A percentile compares a stretch with the other conserved stretches of the same genome.
Conservation (phyloP, 306 rosid genomes). For the Arachis stenosperma region DNA sequence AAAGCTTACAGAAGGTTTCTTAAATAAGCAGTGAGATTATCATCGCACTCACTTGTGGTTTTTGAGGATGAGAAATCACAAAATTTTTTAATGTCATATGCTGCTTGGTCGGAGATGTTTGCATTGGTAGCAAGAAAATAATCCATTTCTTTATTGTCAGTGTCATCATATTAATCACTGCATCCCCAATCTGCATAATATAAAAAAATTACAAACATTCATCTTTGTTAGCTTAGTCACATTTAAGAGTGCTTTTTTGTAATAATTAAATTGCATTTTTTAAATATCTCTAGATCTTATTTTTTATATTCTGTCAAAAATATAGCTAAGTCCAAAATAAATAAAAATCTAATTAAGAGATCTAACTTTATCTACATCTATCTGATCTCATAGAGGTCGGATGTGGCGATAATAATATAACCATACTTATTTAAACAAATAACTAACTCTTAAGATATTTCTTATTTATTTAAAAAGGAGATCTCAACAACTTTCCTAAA, state of each 20-base stretch:
- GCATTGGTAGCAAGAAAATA: slow-evolving; percentile 51
- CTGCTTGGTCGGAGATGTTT: slow-evolving; percentile 50
- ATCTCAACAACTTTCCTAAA: too few relatives aligned
- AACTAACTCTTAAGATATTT: too few relatives aligned
- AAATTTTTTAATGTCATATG: not conserved
- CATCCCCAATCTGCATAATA: slow-evolving; percentile 50
- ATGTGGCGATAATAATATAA: too few relatives aligned
- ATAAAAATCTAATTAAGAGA: too few relatives aligned
- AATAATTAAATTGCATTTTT: not conserved
- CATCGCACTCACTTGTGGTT: slow-evolving; percentile 30
- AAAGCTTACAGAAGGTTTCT: slow-evolving; percentile 57
- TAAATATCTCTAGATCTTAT: too few relatives aligned
- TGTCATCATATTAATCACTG: slow-evolving; percentile 50
- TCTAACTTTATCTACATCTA: too few relatives aligned
- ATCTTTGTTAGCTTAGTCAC: not conserved
- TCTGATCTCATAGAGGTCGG: too few relatives aligned
- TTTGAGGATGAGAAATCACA: slow-evolving; percentile 48
- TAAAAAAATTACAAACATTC: not conserved
- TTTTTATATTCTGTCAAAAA: too few relatives aligned
- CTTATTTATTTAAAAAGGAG: too few relatives aligned
- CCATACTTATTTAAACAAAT: too few relatives aligned
- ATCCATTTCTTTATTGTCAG: slow-evolving; percentile 37
- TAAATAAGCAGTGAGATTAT: slow-evolving; percentile 54
- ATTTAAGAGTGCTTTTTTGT: not conserved
- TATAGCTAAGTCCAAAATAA: too few relatives aligned